A percentile compares a stretch with the other conserved stretches of the same genome.
These are phyloP conservation scores for Trichoderma endophyticum DNA, from an alignment of 2,329 filamentous ascomycete genomes.

Conservation along the genomic window DNA sequence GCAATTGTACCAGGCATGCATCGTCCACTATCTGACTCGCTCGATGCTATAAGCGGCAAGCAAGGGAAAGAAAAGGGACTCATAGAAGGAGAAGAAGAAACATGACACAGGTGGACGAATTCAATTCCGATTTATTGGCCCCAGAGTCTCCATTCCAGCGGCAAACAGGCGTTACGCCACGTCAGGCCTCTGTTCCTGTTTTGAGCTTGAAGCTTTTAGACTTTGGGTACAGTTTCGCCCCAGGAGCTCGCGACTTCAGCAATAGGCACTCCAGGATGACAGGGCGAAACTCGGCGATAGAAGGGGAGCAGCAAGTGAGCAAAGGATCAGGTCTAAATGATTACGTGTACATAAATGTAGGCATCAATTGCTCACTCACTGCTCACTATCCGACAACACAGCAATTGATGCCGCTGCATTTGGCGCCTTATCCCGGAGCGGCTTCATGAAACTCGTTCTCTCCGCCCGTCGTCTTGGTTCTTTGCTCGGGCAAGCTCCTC, in stretches of 20 bases:
- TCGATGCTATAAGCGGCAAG: not conserved
- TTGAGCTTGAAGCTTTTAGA: not conserved
- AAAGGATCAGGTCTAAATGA: not conserved
- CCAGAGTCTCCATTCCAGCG: constrained; percentile 1
- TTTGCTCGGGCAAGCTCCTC: not conserved
- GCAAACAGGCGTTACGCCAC: constrained; percentile 5
- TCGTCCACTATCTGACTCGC: not conserved
- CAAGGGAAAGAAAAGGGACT: not conserved
- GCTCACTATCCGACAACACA: not conserved
- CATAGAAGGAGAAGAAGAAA: not conserved
- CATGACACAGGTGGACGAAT: not conserved
- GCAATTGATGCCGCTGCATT: not conserved
- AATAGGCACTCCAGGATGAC: not conserved
- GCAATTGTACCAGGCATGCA: not conserved
- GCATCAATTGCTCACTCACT: not conserved
- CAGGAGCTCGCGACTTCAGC: not conserved
- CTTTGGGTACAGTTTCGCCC: not conserved
- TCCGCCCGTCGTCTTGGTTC: not conserved
- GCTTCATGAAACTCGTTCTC: not conserved
- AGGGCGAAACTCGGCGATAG: not conserved
- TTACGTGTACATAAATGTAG: not conserved
- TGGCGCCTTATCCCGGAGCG: not conserved
- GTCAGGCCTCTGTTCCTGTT: constrained; percentile 1
- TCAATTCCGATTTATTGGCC: not conserved
- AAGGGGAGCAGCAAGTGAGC: not conserved